phyloP scores from a whole-genome alignment of 2,329 filamentous ascomycete species.

The Dendryphion nanum region DNA sequence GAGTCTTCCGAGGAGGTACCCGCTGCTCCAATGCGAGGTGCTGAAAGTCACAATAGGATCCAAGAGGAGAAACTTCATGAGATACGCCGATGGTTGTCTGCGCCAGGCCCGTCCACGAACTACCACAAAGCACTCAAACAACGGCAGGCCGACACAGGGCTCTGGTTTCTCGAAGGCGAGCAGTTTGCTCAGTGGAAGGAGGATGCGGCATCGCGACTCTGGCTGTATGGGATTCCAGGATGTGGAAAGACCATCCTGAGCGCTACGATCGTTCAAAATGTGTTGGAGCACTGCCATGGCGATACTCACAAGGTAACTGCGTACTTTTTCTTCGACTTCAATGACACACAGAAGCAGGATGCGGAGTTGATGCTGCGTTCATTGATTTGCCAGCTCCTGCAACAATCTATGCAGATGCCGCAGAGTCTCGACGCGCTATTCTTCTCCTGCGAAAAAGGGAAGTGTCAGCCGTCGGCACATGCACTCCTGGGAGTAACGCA shows the following conservation, averaged over 20 bases:
- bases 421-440: slow-evolving; percentile 22
- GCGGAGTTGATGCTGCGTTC: neutral
- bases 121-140: slow-evolving; percentile 1
- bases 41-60: no score
- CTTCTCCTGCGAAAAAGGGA: slow-evolving; percentile 18
- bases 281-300: no score
- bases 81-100: slow-evolving; percentile 26
- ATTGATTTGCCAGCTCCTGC: slow-evolving; percentile 7
- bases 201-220: slow-evolving; percentile 24
- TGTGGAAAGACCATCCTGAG: slow-evolving; percentile 41
- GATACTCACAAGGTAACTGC: no score
- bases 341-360: neutral
- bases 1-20: neutral
- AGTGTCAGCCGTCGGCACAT: slow-evolving; percentile 19
- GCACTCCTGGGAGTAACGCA: slow-evolving; percentile 18
- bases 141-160: neutral
- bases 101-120: slow-evolving; percentile 30
- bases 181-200: slow-evolving; percentile 28
- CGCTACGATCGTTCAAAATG: slow-evolving; percentile 29
- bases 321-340: slow-evolving; percentile 2
- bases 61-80: neutral
- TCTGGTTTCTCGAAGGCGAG: slow-evolving; percentile 18
- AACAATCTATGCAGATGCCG: slow-evolving; percentile 11
- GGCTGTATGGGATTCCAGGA: slow-evolving; percentile 38
- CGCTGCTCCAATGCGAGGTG: neutral